Evolutionary conservation across 2,329 filamentous ascomycete genomes (phyloP).

Genomic region (Aureobasidium melanogenum): DNA sequence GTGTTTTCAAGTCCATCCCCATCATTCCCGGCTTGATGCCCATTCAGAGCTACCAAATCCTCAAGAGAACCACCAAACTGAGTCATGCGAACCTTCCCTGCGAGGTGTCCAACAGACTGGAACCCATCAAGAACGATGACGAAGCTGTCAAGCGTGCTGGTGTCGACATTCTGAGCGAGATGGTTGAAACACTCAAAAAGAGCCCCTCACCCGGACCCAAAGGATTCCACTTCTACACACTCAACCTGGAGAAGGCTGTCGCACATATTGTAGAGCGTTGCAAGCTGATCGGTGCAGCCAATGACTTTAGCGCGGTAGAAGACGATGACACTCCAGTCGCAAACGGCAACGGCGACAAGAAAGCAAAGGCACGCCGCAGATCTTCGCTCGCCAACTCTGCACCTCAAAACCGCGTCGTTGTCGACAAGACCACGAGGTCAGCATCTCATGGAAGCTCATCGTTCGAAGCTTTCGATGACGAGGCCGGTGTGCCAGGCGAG

Average conservation of each 20-base stretch:
- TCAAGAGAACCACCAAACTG: conserved; percentile 86
- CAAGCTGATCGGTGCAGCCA: conserved; percentile 60
- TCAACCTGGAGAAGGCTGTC: conserved; percentile 93
- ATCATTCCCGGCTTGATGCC: conserved; percentile 97
- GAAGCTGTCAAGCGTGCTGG: conserved; percentile 72
- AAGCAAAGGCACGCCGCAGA: conserved; percentile 42
- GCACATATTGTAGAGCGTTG: conserved; percentile 84
- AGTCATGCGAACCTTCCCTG: conserved; percentile 79
- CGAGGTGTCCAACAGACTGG: conserved; percentile 59
- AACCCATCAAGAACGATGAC: conserved; percentile 67
- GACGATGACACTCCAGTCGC: conserved; percentile 27
- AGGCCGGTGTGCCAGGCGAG: conserved; percentile 71
- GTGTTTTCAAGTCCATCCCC: conserved; percentile 73
- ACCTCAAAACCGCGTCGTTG: conserved; percentile 79
- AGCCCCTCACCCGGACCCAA: conserved; percentile 50
- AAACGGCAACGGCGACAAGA: conserved; percentile 21
- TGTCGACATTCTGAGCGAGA: conserved; percentile 73
- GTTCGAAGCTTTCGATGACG: conserved; percentile 62
- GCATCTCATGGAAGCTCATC: conserved; percentile 41
- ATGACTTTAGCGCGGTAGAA: conserved; percentile 30
- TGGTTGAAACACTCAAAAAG: conserved; percentile 69
- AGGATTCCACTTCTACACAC: conserved; percentile 95
- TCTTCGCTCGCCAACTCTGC: conserved; percentile 75
- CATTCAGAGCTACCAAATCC: conserved; percentile 93
- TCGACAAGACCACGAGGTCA: conserved; percentile 46